phyloP scores from a whole-genome alignment of 2,329 filamentous ascomycete species.

The Trichoderma afroharzianum region DNA sequence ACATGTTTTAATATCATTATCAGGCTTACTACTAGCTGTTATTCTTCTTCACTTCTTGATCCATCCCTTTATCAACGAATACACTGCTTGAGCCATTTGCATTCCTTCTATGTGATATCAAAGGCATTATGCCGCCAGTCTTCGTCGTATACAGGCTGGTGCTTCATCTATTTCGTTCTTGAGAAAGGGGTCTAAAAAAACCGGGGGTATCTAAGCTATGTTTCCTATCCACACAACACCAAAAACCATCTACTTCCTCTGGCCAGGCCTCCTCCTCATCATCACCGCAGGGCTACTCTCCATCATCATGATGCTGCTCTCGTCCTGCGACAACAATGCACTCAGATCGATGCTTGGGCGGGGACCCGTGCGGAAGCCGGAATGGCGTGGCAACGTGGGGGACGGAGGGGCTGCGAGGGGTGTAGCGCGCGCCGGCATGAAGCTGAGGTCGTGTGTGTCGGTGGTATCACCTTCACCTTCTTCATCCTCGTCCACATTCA shows the following conservation, averaged over 20 bases:
- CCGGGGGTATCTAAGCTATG: slow-evolving; percentile 13
- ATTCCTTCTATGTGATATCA: not conserved
- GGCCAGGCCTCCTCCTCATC: slow-evolving; percentile 20
- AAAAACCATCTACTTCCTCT: not conserved
- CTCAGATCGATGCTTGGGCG: slow-evolving; percentile 55
- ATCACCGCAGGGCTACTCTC: slow-evolving; percentile 50
- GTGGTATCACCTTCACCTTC: slow-evolving; percentile 22
- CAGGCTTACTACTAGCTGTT: not conserved
- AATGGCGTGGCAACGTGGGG: slow-evolving; percentile 34
- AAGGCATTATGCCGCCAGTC: not conserved
- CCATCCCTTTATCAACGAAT: no score
- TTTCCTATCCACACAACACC: not conserved
- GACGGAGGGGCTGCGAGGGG: slow-evolving; percentile 35
- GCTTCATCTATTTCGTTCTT: not conserved
- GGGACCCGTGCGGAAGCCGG: slow-evolving; percentile 25
- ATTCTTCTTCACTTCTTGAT: not conserved
- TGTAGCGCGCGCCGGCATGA: slow-evolving; percentile 35
- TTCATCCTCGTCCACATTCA: slow-evolving; percentile 24
- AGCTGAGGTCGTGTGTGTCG: slow-evolving; percentile 34
- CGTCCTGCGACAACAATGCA: slow-evolving; percentile 53
- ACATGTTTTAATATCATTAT: slow-evolving; percentile 1
- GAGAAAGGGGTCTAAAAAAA: not conserved
- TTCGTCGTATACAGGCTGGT: not conserved
- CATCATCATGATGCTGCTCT: slow-evolving; percentile 50
- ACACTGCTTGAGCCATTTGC: not conserved